Conservation (phyloP, 1,284 basidiomycete species). For the Cryptococcus maquisensis region DNA sequence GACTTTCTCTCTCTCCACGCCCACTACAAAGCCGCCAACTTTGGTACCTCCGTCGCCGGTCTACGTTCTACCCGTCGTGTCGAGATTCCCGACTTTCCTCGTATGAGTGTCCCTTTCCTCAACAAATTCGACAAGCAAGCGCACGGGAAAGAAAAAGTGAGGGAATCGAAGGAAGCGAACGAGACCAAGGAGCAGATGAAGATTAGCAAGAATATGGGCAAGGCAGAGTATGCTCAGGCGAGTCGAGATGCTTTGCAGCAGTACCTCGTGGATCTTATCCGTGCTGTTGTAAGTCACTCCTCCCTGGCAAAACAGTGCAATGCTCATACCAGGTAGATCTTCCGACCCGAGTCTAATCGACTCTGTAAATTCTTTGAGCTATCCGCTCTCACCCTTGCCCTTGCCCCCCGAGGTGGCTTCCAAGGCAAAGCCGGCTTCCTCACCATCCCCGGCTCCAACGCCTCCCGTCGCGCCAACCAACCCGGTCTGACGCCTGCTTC, state of each 20-base stretch:
- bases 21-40: constrained; percentile 84
- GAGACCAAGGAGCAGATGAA: constrained; percentile 11
- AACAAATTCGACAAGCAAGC: neutral
- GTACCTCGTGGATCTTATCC: constrained; percentile 83
- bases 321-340: constrained; percentile 64
- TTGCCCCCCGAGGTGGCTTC: constrained; percentile 76
- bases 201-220: constrained; percentile 45
- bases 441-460: constrained; percentile 50
- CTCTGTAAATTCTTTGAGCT: constrained; percentile 93
- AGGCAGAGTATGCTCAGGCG: constrained; percentile 69
- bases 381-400: constrained; percentile 76
- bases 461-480: constrained; percentile 51
- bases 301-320: neutral
- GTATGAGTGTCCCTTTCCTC: constrained; percentile 54
- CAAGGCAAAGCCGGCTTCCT: constrained; percentile 85
- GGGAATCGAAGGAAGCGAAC: constrained; percentile 19
- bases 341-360: constrained; percentile 88
- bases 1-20: constrained; percentile 89
- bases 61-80: constrained; percentile 60
- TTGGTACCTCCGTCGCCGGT: constrained; percentile 48
- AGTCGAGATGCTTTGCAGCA: constrained; percentile 78
- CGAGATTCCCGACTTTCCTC: constrained; percentile 87
- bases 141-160: constrained; percentile 58
- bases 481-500: constrained; percentile 45
- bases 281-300: constrained; percentile 65